Percentiles rank a stretch among this genome's conserved stretches.
phyloP scores from a whole-genome alignment of 345 rosid species.

The Arabidopsis arenosa region DNA sequence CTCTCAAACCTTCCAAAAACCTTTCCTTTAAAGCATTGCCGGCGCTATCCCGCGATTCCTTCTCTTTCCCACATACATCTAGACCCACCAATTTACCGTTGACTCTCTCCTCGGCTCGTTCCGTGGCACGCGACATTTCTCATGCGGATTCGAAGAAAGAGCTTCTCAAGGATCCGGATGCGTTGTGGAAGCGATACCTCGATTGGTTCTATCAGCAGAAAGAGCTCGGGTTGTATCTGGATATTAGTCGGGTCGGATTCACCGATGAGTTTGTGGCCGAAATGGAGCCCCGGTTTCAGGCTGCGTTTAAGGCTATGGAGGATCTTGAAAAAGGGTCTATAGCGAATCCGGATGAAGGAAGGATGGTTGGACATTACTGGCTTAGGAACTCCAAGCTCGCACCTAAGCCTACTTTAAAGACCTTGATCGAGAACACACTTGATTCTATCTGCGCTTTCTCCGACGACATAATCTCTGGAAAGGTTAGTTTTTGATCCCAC shows the following conservation, averaged over 20 bases:
- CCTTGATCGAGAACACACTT: constrained; percentile 75
- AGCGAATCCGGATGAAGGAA: constrained; percentile 95
- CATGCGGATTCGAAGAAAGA: constrained; percentile 53
- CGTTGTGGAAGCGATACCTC: constrained; percentile 81
- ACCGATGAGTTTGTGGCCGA: constrained; percentile 72
- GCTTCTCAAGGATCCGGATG: constrained; percentile 65
- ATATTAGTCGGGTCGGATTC: constrained; percentile 93
- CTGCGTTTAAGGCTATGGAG: constrained; percentile 80
- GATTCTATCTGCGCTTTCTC: constrained; percentile 73
- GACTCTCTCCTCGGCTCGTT: constrained; percentile 43
- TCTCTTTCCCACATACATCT: constrained; percentile 51
- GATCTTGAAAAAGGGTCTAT: constrained; percentile 90
- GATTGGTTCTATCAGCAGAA: constrained; percentile 96
- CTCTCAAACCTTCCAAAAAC: constrained; percentile 41
- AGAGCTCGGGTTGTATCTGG: constrained; percentile 82
- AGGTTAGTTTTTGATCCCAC: constrained; percentile 56
- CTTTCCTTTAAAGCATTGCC: constrained; percentile 39
- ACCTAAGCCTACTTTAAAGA: constrained; percentile 60
- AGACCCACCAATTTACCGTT: constrained; percentile 38
- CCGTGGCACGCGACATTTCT: constrained; percentile 65
- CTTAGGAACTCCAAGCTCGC: constrained; percentile 74
- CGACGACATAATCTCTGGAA: constrained; percentile 73
- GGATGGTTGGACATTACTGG: constrained; percentile 99
- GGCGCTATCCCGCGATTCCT: constrained; percentile 42
- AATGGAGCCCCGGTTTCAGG: constrained; percentile 77